phyloP scores from a whole-genome alignment of 2,329 filamentous ascomycete species.

The Pseudocercospora eumusae region DNA sequence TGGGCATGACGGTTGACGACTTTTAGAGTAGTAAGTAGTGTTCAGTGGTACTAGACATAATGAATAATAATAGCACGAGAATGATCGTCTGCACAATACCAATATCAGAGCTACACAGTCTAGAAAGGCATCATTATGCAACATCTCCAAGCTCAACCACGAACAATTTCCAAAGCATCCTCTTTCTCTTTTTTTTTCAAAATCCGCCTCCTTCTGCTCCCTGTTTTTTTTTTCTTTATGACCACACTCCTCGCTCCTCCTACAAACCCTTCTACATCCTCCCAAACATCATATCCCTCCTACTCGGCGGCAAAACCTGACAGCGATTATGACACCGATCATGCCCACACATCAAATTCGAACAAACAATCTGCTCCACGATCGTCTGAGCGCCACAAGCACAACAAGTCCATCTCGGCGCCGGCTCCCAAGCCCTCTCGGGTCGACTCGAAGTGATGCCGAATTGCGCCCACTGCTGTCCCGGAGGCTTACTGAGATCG shows the following conservation, averaged over 20 bases:
- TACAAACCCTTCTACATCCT: neutral
- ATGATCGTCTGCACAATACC: too few species aligned
- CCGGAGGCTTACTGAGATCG: conserved; percentile 18
- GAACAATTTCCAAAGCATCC: neutral
- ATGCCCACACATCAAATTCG: conserved; percentile 33
- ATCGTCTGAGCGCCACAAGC: conserved; percentile 32
- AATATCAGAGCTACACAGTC: too few species aligned
- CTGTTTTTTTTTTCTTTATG: too few species aligned
- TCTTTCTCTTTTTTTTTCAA: too few species aligned
- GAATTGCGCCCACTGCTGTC: conserved; percentile 26
- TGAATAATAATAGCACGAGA: too few species aligned
- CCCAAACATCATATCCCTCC: conserved; percentile 1
- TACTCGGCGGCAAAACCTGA: conserved; percentile 7
- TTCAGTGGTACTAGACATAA: neutral
- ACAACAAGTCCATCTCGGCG: conserved; percentile 38
- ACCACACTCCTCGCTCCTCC: neutral
- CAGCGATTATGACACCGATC: conserved; percentile 30
- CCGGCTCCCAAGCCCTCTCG: conserved; percentile 22
- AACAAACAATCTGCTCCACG: conserved; percentile 36
- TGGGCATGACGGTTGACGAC: conserved; percentile 58
- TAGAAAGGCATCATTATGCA: too few species aligned
- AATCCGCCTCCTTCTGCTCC: neutral
- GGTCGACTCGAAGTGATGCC: conserved; percentile 25
- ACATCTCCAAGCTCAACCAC: neutral
- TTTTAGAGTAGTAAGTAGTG: conserved; percentile 41